A percentile compares a stretch with the other conserved stretches of the same genome.
phyloP scores from a whole-genome alignment of 2,329 filamentous ascomycete genomes.

The Aspergillus persii region DNA sequence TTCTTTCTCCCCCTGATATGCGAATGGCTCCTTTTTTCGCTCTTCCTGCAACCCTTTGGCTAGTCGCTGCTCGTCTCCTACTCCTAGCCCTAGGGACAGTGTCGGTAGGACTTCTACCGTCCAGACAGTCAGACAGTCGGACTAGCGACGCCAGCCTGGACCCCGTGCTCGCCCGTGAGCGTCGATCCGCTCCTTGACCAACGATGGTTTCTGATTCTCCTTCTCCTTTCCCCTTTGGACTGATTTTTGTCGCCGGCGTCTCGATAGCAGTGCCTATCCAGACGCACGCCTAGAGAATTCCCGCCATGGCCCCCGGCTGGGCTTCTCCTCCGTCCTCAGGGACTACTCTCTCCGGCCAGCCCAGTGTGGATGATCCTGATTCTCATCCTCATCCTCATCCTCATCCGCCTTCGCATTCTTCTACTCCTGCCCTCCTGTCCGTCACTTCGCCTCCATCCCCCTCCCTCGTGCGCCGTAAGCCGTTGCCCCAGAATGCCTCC shows the following conservation, averaged over 20 bases:
- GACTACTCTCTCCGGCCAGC: slow-evolving; percentile 15
- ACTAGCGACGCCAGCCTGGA: too few relatives aligned
- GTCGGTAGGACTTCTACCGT: too few relatives aligned
- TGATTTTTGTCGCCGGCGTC: too few relatives aligned
- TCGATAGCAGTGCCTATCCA: too few relatives aligned
- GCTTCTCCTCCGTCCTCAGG: slow-evolving; percentile 16
- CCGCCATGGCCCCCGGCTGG: slow-evolving; percentile 21
- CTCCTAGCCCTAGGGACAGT: too few relatives aligned
- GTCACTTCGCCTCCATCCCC: slow-evolving; percentile 38
- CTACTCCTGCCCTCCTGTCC: slow-evolving; percentile 7
- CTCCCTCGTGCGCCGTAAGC: slow-evolving; percentile 53
- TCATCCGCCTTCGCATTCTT: slow-evolving; percentile 12
- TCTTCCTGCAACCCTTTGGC: too few relatives aligned
- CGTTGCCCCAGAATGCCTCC: slow-evolving; percentile 52
- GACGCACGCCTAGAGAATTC: not conserved
- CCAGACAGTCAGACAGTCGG: too few relatives aligned
- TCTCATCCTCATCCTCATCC: slow-evolving; percentile 14
- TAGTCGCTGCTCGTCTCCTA: too few relatives aligned
- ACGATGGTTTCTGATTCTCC: slow-evolving; percentile 17
- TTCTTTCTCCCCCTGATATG: too few relatives aligned
- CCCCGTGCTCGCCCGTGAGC: slow-evolving; percentile 12
- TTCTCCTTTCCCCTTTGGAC: slow-evolving; percentile 12
- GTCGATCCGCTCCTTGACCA: slow-evolving; percentile 22
- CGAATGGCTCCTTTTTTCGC: too few relatives aligned
- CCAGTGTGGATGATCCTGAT: slow-evolving; percentile 15